Percentiles rank a stretch among this genome's conserved stretches.
Conservation (phyloP, 768 basidiomycete genomes). For the Lactarius hengduanensis region DNA sequence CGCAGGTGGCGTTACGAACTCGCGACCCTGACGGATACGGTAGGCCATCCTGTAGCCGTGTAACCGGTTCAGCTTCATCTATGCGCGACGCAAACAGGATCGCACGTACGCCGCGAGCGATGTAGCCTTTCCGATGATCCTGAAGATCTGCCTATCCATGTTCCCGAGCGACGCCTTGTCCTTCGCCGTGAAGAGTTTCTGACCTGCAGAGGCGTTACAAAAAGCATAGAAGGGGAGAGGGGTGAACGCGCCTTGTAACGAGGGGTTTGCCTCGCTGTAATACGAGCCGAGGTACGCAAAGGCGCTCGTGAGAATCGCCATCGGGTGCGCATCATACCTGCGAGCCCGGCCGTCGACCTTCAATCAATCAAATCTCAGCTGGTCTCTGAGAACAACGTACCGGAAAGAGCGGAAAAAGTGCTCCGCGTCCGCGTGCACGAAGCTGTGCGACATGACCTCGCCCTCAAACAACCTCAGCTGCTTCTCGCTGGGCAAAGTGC, state of each 20-base stretch:
- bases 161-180: constrained; percentile 62
- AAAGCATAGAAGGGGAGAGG: neutral
- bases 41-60: constrained; percentile 77
- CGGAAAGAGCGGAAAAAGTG: constrained; percentile 45
- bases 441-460: constrained; percentile 77
- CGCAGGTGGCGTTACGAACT: constrained; percentile 81
- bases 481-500: constrained; percentile 61
- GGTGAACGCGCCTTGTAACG: constrained; percentile 60
- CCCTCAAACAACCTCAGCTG: constrained; percentile 65
- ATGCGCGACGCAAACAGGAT: neutral
- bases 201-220: constrained; percentile 45
- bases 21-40: constrained; percentile 85
- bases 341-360: neutral
- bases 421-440: constrained; percentile 43
- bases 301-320: constrained; percentile 85
- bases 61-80: neutral
- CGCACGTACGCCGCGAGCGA: constrained; percentile 75
- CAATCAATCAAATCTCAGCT: neutral
- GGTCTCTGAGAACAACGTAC: constrained; percentile 27
- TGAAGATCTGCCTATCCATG: constrained; percentile 92
- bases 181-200: constrained; percentile 72
- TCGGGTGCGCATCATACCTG: constrained; percentile 89
- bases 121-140: constrained; percentile 84
- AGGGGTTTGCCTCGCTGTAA: constrained; percentile 86
- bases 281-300: constrained; percentile 88